Percentiles rank a stretch among this genome's conserved stretches.
These are phyloP conservation scores for Aspergillus calidoustus DNA, from an alignment of 2,329 filamentous ascomycete genomes.

Conservation along the genomic window DNA sequence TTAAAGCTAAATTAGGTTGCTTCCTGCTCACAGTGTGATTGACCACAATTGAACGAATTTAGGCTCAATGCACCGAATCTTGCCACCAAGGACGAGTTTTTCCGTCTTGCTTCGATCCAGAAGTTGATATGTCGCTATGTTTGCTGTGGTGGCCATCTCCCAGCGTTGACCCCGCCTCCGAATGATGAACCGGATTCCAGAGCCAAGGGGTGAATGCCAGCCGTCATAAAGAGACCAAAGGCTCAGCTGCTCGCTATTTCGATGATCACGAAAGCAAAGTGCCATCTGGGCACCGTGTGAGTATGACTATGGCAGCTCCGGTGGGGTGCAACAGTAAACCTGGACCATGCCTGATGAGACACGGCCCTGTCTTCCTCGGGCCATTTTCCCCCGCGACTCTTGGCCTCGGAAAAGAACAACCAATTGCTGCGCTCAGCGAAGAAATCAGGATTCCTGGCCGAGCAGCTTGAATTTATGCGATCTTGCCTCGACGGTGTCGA, in stretches of 20 bases:
- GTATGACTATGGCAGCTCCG: neutral
- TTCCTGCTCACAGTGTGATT: slow-evolving; percentile 2
- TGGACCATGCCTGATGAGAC: slow-evolving; percentile 8
- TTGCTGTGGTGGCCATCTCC: neutral
- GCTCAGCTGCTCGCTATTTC: neutral
- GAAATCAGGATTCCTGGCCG: neutral
- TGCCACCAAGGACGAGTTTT: slow-evolving; percentile 12
- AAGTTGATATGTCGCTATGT: neutral
- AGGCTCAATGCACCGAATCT: slow-evolving; percentile 10
- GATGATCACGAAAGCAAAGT: neutral
- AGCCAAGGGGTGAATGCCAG: neutral
- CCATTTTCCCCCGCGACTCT: neutral
- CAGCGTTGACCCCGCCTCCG: neutral
- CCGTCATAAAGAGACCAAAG: neutral
- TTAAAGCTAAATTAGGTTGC: slow-evolving; percentile 2
- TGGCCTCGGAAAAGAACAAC: slow-evolving; percentile 3
- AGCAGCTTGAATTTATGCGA: slow-evolving; percentile 12
- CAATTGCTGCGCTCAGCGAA: neutral
- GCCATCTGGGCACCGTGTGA: neutral
- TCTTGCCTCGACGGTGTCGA: neutral
- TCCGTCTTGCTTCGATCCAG: neutral
- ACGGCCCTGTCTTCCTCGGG: slow-evolving; percentile 2
- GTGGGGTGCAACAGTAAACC: neutral
- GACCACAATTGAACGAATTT: slow-evolving; percentile 8
- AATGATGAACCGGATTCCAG: neutral